A percentile compares a stretch with the other conserved stretches of the same genome.
Evolutionary conservation across 2,329 filamentous ascomycete species (phyloP).

Genomic region (Aspergillus aculeatinus): DNA sequence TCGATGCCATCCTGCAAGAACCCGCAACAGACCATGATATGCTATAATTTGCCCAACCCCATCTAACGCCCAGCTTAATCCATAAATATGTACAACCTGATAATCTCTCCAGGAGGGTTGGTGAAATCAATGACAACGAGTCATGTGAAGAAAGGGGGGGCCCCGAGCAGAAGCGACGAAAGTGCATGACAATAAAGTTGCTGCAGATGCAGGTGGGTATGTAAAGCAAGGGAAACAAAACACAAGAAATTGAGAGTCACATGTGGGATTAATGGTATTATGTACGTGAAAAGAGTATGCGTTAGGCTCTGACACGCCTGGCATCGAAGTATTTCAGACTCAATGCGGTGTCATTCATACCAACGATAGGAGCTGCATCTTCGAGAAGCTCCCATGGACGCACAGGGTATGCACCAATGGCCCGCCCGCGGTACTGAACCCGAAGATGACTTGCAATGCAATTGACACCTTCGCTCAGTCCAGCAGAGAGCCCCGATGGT

Average conservation of each 20-base stretch:
- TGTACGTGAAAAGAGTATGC: not conserved
- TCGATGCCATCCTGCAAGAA: not conserved
- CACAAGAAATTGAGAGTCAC: not conserved
- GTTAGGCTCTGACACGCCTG: constrained; percentile 29
- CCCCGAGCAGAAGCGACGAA: not conserved
- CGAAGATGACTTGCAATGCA: constrained; percentile 34
- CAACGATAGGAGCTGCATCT: constrained; percentile 45
- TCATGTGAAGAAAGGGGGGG: not conserved
- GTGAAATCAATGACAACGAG: not conserved
- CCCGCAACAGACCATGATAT: not conserved
- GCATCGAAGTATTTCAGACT: constrained; percentile 45
- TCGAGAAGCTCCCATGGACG: constrained; percentile 48
- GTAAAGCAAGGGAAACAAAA: constrained; percentile 2
- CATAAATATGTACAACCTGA: not conserved
- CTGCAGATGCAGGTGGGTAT: not conserved
- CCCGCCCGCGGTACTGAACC: constrained; percentile 38
- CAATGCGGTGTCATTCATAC: constrained; percentile 47
- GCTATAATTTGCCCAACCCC: not conserved
- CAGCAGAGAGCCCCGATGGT: constrained; percentile 12
- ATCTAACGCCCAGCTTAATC: not conserved
- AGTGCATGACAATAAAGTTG: not conserved
- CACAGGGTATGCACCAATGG: constrained; percentile 36
- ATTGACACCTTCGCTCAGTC: constrained; percentile 27
- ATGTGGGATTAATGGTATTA: not conserved
- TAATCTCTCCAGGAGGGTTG: not conserved